Percentiles rank a stretch among this genome's conserved stretches.
These are phyloP conservation scores for Tilletia setariae DNA, from an alignment of 1,284 basidiomycete genomes.

Conservation along the genomic window DNA sequence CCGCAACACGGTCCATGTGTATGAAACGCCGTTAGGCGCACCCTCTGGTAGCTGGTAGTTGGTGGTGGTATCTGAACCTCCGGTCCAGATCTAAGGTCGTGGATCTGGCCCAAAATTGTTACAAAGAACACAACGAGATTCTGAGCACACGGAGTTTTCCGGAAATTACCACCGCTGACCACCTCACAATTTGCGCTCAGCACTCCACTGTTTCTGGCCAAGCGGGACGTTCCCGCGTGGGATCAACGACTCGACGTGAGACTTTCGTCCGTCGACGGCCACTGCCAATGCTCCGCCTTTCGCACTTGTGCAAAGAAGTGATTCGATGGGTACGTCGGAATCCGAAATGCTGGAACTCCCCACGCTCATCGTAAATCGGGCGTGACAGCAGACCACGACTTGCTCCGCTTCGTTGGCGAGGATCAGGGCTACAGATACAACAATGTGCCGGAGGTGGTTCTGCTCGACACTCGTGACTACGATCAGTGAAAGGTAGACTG, in stretches of 20 bases:
- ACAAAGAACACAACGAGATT: too few relatives aligned
- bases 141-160: too few relatives aligned
- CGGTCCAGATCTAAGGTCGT: too few relatives aligned
- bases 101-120: too few relatives aligned
- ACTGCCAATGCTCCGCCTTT: neutral
- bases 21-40: too few relatives aligned
- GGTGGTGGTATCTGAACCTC: too few relatives aligned
- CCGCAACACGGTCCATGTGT: too few relatives aligned
- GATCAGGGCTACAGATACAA: neutral
- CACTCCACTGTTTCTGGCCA: neutral
- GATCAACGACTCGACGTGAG: neutral
- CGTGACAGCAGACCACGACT: neutral
- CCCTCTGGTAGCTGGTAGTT: too few relatives aligned
- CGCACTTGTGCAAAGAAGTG: neutral
- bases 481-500: neutral
- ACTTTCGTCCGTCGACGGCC: neutral
- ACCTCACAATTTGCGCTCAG: neutral
- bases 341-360: constrained; percentile 3
- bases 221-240: neutral
- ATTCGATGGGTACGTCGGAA: neutral
- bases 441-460: neutral
- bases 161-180: too few relatives aligned
- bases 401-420: neutral
- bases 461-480: neutral
- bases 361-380: neutral